phyloP scores from a whole-genome alignment of 1,284 basidiomycete species.

The Microbotryomycetes sp. region DNA sequence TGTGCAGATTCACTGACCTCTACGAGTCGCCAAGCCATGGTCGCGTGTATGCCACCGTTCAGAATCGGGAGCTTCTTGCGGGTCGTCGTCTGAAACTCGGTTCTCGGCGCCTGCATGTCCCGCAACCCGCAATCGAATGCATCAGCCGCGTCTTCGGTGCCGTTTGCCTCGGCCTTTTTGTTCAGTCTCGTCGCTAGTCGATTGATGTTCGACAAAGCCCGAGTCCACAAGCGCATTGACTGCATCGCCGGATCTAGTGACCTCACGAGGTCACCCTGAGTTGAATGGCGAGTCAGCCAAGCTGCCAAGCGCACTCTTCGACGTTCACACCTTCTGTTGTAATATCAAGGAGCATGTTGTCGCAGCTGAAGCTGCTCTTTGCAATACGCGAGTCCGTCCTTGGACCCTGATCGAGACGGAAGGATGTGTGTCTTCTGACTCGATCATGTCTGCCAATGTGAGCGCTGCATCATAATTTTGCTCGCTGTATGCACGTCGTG shows the following conservation, averaged over 20 bases:
- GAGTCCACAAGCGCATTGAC: constrained; percentile 68
- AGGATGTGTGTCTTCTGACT: constrained; percentile 25
- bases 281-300: no score
- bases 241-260: constrained; percentile 60
- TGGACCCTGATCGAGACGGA: constrained; percentile 54
- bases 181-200: constrained; percentile 48
- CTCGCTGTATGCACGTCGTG: no score
- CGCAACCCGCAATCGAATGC: not conserved
- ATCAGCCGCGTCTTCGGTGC: not conserved
- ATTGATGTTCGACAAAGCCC: constrained; percentile 62
- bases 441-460: constrained; percentile 45
- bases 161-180: not conserved
- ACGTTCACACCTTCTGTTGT: constrained; percentile 52
- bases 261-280: constrained; percentile 57
- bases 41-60: constrained; percentile 39
- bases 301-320: not conserved
- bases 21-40: constrained; percentile 65
- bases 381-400: constrained; percentile 53
- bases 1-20: constrained; percentile 48
- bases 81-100: not conserved
- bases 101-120: not conserved
- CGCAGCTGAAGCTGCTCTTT: constrained; percentile 63
- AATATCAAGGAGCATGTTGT: constrained; percentile 61
- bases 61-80: not conserved
- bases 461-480: constrained; percentile 54